phyloP scores from a whole-genome alignment of 345 rosid species.

The Excoecaria agallocha region DNA sequence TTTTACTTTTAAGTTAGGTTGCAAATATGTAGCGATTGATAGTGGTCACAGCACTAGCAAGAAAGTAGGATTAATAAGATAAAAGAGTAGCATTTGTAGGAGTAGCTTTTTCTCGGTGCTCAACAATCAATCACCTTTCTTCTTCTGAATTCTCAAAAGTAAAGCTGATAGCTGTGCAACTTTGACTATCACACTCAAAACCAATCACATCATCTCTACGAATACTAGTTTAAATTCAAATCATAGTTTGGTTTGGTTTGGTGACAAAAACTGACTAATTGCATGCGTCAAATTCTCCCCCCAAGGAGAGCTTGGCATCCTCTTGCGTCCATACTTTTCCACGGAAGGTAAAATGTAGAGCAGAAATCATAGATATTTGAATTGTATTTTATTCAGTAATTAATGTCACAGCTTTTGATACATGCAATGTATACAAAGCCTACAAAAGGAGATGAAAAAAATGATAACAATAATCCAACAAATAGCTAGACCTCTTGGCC shows the following conservation, averaged over 20 bases:
- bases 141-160: slow-evolving; percentile 28
- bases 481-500: slow-evolving; percentile 8
- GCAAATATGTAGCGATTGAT: not conserved
- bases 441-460: not conserved
- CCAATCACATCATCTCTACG: too few relatives aligned
- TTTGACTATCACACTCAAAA: not conserved
- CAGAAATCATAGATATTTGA: not conserved
- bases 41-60: slow-evolving; percentile 31
- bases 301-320: too few relatives aligned
- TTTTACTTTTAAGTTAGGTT: not conserved
- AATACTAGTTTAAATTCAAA: too few relatives aligned
- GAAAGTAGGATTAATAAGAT: slow-evolving; percentile 13
- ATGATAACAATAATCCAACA: slow-evolving; percentile 3
- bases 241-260: too few relatives aligned
- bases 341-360: too few relatives aligned
- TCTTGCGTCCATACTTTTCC: too few relatives aligned
- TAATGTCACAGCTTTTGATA: slow-evolving; percentile 16
- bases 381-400: slow-evolving; percentile 8
- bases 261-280: too few relatives aligned
- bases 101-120: slow-evolving; percentile 30
- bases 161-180: slow-evolving; percentile 13
- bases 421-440: slow-evolving; percentile 19
- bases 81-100: not conserved
- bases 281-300: too few relatives aligned
- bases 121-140: slow-evolving; percentile 18